Conservation (phyloP, 768 basidiomycete genomes). For the Rhizopogon salebrosus region DNA sequence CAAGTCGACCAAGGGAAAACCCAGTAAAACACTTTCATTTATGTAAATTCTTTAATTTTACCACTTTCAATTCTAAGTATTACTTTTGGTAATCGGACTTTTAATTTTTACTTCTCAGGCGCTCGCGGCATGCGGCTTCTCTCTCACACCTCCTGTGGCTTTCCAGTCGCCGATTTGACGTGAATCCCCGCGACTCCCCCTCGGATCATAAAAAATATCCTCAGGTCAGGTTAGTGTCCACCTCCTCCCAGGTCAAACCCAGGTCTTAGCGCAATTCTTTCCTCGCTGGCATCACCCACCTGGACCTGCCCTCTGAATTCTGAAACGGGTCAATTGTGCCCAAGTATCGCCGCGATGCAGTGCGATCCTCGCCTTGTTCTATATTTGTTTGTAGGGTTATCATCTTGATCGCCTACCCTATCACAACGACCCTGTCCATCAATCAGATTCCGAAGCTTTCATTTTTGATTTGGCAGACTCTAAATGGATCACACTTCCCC, state of each 20-base stretch:
- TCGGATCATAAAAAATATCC: not conserved
- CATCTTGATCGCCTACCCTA: slow-evolving; percentile 33
- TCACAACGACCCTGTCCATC: slow-evolving; percentile 31
- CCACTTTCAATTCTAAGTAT: not conserved
- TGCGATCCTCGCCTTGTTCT: slow-evolving; percentile 18
- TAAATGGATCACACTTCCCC: slow-evolving; percentile 20
- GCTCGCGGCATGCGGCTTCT: slow-evolving; percentile 23
- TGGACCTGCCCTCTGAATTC: slow-evolving; percentile 12
- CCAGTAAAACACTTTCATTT: slow-evolving; percentile 2
- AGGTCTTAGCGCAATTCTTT: not conserved
- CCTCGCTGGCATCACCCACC: not conserved
- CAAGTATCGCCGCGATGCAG: slow-evolving; percentile 15
- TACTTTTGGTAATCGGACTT: slow-evolving; percentile 20
- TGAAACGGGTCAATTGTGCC: slow-evolving; percentile 10
- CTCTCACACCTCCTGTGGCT: slow-evolving; percentile 5
- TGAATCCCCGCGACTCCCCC: slow-evolving; percentile 18
- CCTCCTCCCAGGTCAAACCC: not conserved
- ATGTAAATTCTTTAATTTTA: not conserved
- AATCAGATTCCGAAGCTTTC: slow-evolving; percentile 25
- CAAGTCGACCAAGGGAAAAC: not conserved
- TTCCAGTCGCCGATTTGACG: slow-evolving; percentile 27
- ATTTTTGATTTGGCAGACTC: slow-evolving; percentile 17
- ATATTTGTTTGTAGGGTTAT: slow-evolving; percentile 18
- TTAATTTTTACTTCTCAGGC: slow-evolving; percentile 18
- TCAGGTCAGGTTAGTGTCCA: not conserved